Percentiles rank a stretch among this genome's conserved stretches.
phyloP scores from a whole-genome alignment of 306 rosid species.

The Cucurbita argyrosperma region DNA sequence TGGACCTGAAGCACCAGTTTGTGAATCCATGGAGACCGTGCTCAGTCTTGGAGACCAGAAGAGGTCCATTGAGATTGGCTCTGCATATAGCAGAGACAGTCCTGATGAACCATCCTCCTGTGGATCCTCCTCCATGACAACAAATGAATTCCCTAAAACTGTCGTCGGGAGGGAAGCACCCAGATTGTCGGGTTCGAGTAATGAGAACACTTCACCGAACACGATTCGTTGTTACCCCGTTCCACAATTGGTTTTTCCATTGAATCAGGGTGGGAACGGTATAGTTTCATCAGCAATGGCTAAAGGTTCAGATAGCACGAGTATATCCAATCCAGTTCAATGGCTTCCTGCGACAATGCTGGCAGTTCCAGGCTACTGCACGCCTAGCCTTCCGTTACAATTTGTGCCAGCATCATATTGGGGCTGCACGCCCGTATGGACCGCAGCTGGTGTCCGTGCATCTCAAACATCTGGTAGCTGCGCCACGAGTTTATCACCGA shows the following conservation, averaged over 20 bases:
- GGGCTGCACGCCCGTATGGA: slow-evolving; percentile 27
- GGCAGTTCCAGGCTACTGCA: slow-evolving; percentile 30
- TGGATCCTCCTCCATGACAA: slow-evolving; percentile 25
- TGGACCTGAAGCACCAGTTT: slow-evolving; percentile 39
- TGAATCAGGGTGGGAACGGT: slow-evolving; percentile 26
- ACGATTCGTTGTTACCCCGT: slow-evolving; percentile 26
- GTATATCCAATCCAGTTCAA: slow-evolving; percentile 20
- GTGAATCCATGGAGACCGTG: slow-evolving; percentile 33
- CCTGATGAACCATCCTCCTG: slow-evolving; percentile 24
- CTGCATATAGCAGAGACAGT: slow-evolving; percentile 15
- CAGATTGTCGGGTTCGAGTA: background rate
- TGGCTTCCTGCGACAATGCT: slow-evolving; percentile 31
- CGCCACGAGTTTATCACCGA: slow-evolving; percentile 26
- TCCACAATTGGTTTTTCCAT: slow-evolving; percentile 32
- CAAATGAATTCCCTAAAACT: slow-evolving; percentile 18
- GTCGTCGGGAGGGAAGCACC: background rate
- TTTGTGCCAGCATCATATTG: slow-evolving; percentile 31
- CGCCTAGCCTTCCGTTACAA: slow-evolving; percentile 32
- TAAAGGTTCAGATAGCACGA: slow-evolving; percentile 6
- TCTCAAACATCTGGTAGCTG: slow-evolving; percentile 33
- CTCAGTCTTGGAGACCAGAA: slow-evolving; percentile 28
- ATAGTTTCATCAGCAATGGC: slow-evolving; percentile 12
- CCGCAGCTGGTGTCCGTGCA: slow-evolving; percentile 15
- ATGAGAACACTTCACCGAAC: slow-evolving; percentile 14
- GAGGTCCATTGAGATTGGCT: slow-evolving; percentile 13